Evolutionary conservation across 192 early-diverging fungal genomes (phyloP), one percentile per base, ranked within the genome.

Genomic region (Backusella luteola): DNA sequence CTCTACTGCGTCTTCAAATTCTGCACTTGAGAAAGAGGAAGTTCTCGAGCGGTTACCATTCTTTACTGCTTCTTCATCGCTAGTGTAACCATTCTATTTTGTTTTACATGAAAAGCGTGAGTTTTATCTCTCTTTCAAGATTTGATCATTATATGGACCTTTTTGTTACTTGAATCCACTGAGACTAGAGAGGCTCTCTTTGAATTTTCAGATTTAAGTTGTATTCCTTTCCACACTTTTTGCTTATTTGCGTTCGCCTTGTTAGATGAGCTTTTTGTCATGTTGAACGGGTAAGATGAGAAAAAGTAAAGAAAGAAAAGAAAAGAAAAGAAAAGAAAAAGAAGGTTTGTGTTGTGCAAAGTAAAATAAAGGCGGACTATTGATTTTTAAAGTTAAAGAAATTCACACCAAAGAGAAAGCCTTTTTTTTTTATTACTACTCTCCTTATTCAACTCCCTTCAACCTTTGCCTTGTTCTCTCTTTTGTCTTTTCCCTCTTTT

Each of bases 1-100:
- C 4, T 71, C 42, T 46, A 71, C 44, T 29, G 70, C 70, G 44
- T 71, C 70, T 49, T 71, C 70, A 34, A 71, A 71, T 44, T 36
- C 39, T 32, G 41, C 70, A 34, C 70, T 71, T 15, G 26, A 26
- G 26, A 71, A 32, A 71, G 70, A 71, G 21, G 70, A 71, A 32
- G 70, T 19, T 49, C 70, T 71, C 6, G 70, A 71, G 17, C 70
- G 34, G 34, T 23, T 41, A 14, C 11, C 56, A 26, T 63, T 63
- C 23, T 26, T 63, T 29, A 29, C 26, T 63, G n/a, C 23, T 29
- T 63, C 56, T 63, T 63, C 56, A 63, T 63, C 56, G 11, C 56
- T 63, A 4, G 56, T 63, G 56, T 63, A 63, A 63, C 56, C 23
- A 63, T 29, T 63, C 56, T 63, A 29, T 26, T 14, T 53, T 9